Conservation (phyloP, 768 basidiomycete genomes). For the Leccinellum rugosiceps region DNA sequence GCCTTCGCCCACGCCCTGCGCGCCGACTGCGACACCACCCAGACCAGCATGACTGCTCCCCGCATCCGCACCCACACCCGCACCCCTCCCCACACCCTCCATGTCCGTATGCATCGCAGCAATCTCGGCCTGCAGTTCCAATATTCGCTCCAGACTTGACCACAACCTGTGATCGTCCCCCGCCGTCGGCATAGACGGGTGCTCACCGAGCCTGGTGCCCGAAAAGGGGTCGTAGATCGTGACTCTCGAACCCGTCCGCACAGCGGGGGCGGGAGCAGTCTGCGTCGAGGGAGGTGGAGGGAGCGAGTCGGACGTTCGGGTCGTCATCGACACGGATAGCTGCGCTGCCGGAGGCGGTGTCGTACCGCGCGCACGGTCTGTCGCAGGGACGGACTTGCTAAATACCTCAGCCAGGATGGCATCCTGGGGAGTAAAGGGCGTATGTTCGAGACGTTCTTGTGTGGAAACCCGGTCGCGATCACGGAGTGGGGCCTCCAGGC, state of each 20-base stretch:
- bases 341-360: conserved; percentile 6
- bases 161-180: conserved; percentile 56
- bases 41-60: conserved; percentile 7
- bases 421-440: conserved; percentile 58
- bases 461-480: not conserved
- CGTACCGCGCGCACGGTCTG: not conserved
- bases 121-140: conserved; percentile 70
- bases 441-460: not conserved
- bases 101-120: conserved; percentile 71
- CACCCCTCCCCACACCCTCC: conserved; percentile 49
- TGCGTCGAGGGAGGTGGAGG: conserved; percentile 7
- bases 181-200: conserved; percentile 8
- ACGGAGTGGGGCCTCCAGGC: conserved; percentile 2
- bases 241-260: conserved; percentile 7
- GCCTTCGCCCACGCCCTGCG: conserved; percentile 9
- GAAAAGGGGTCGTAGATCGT: conserved; percentile 35
- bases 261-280: not conserved
- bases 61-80: not conserved
- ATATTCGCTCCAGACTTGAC: conserved; percentile 64
- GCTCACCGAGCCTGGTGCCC: conserved; percentile 25
- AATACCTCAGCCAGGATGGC: conserved; percentile 48
- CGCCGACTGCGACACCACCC: not conserved
- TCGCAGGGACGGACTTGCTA: conserved; percentile 7
- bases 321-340: conserved; percentile 10
- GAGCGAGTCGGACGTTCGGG: conserved; percentile 12